Base-by-base conservation (phyloP, 495 filamentous ascomycete genomes). In the Hyphodiscus hymeniophilus region DNA sequence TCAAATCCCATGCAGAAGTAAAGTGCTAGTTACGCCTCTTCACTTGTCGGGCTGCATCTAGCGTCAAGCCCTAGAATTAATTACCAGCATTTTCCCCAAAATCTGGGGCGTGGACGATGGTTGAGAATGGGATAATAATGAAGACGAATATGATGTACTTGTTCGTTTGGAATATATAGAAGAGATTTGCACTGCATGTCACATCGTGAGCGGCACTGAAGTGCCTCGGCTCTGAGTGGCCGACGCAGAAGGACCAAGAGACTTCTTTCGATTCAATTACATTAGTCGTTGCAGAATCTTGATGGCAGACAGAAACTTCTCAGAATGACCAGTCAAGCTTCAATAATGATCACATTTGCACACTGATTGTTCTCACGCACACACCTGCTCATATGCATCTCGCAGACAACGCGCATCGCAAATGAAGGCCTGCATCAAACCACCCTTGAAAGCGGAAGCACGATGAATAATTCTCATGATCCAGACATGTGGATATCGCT, bases 1-100 rank as follows among this genome's bases (percentile, higher is more conserved):
- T 41, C 45, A 48, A n/a, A 13, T 28, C 12, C 41, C 41, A 43
- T 43, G 41, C 41, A n/a, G n/a, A 32, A 32, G 13, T 32, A 13
- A 32, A 32, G 7, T 32, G 30, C 7, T 32, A 32, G 30, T 7
- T 32, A 13, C 30, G 30, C 7, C 13, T 7, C 7, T 32, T 32
- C 30, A 7, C 30, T 7, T 32, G 30, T 13, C 7, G 13, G 30
- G 30, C n/a, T 32, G 30, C 30, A 32, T 32, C 7, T 13, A 32
- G 7, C 7, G 7, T 32, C 30, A 7, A 7, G 13, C 30, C 13
- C 7, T 32, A 13, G 30, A 32, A 13, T 32, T 13, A n/a, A n/a
- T n/a, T n/a, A n/a, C n/a, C n/a, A n/a, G n/a, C n/a, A n/a, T n/a
- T n/a, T n/a, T n/a, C n/a, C n/a, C n/a, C n/a, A n/a, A n/a, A n/a